Evolutionary conservation across 257 asterid genomes (phyloP).

Genomic region (Scutellaria baicalensis): DNA sequence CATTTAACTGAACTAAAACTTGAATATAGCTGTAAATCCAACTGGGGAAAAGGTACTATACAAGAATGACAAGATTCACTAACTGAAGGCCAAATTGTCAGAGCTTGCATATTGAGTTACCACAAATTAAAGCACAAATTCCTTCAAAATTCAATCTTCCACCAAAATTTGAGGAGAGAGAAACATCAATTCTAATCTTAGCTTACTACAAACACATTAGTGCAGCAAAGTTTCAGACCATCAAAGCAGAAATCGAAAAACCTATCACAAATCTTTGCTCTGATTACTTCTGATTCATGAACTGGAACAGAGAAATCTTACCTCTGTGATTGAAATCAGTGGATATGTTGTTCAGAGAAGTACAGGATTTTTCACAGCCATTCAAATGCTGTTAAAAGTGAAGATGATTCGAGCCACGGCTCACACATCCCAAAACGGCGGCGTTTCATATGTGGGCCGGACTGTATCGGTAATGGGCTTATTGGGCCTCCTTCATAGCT

Average conservation of each 20-base stretch:
- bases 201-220: not conserved
- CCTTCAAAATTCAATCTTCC: conserved; percentile 7
- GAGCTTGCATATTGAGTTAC: conserved; percentile 58
- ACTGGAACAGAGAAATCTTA: conserved; percentile 7
- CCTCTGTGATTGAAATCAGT: conserved; percentile 7
- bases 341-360: conserved; percentile 6
- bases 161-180: not conserved
- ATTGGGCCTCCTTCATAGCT: not conserved
- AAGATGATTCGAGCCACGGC: not conserved
- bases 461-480: not conserved
- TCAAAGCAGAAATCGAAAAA: not conserved
- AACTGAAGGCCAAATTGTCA: conserved; percentile 50
- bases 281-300: not conserved
- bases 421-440: not conserved
- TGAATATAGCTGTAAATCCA: conserved; percentile 34
- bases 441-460: not conserved
- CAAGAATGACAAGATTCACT: conserved; percentile 33
- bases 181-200: too few species aligned
- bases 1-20: conserved; percentile 20
- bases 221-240: not conserved
- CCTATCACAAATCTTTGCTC: not conserved
- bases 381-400: conserved; percentile 17
- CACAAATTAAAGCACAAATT: conserved; percentile 1
- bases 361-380: conserved; percentile 38
- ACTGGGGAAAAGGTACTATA: conserved; percentile 21